Evolutionary conservation across 2,329 filamentous ascomycete species (phyloP).

Genomic region (Monilinia fructicola): DNA sequence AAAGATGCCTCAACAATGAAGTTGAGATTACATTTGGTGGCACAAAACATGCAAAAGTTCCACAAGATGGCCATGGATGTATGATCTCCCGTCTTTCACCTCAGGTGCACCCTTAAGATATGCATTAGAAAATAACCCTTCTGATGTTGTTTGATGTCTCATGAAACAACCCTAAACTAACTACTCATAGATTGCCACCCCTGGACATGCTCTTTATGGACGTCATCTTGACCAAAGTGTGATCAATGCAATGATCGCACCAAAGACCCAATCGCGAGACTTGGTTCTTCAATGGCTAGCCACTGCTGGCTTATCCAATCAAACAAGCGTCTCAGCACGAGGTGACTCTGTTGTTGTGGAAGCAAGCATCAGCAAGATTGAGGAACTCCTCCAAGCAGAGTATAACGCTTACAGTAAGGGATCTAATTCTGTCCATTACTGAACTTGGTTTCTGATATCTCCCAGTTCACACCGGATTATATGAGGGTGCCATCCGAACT

Average conservation of each 20-base stretch:
- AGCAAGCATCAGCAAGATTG: slow-evolving; percentile 51
- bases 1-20: slow-evolving; percentile 34
- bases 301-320: slow-evolving; percentile 48
- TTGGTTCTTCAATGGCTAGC: slow-evolving; percentile 59
- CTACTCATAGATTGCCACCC: slow-evolving; percentile 41
- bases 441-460: slow-evolving; percentile 19
- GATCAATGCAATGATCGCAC: slow-evolving; percentile 54
- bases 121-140: neutral
- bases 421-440: neutral
- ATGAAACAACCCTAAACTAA: slow-evolving; percentile 15
- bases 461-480: slow-evolving; percentile 30
- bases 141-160: neutral
- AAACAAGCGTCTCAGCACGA: slow-evolving; percentile 50
- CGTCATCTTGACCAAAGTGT: slow-evolving; percentile 52
- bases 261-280: slow-evolving; percentile 51
- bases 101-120: neutral
- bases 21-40: slow-evolving; percentile 36
- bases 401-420: slow-evolving; percentile 53
- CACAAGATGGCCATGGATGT: slow-evolving; percentile 39
- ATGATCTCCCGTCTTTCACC: slow-evolving; percentile 10
- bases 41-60: slow-evolving; percentile 38
- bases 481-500: slow-evolving; percentile 32
- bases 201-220: slow-evolving; percentile 54
- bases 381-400: slow-evolving; percentile 53
- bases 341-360: slow-evolving; percentile 52